These are phyloP conservation scores for Mallotus nudiflorus DNA, from an alignment of 345 rosid genomes.

Conservation along the genomic window DNA sequence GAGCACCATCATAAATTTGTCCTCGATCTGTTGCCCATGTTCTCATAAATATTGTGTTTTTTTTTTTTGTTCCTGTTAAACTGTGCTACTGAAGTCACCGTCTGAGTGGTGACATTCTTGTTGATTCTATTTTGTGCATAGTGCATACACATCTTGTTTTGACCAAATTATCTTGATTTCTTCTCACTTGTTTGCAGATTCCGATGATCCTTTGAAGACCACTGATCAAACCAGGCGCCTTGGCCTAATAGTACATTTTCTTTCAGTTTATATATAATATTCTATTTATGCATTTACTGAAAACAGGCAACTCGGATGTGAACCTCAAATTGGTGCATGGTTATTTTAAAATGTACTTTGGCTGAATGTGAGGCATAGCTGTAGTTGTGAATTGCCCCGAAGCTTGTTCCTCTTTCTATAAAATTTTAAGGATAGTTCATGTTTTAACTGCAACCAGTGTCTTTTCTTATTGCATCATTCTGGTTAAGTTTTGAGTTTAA, in stretches of 20 bases:
- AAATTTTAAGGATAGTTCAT: not conserved
- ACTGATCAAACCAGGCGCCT: conserved; percentile 93
- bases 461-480: not conserved
- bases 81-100: not conserved
- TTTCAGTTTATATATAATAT: not conserved
- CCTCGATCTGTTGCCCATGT: too few relatives aligned
- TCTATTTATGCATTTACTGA: not conserved
- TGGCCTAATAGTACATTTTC: conserved; percentile 72
- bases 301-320: not conserved
- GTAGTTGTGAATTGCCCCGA: not conserved
- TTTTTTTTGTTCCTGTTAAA: not conserved
- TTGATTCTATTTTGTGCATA: not conserved
- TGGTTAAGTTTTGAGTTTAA: not conserved
- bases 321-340: not conserved
- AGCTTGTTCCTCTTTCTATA: not conserved
- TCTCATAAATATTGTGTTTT: too few relatives aligned
- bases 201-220: conserved; percentile 94
- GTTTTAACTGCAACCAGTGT: not conserved
- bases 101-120: not conserved
- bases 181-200: conserved; percentile 44
- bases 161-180: not conserved
- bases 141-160: too few relatives aligned
- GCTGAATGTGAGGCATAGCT: not conserved
- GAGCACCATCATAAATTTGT: not conserved
- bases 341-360: not conserved